phyloP scores from a whole-genome alignment of 192 early-diverging fungal species.

The Pilobolus umbonatus region DNA sequence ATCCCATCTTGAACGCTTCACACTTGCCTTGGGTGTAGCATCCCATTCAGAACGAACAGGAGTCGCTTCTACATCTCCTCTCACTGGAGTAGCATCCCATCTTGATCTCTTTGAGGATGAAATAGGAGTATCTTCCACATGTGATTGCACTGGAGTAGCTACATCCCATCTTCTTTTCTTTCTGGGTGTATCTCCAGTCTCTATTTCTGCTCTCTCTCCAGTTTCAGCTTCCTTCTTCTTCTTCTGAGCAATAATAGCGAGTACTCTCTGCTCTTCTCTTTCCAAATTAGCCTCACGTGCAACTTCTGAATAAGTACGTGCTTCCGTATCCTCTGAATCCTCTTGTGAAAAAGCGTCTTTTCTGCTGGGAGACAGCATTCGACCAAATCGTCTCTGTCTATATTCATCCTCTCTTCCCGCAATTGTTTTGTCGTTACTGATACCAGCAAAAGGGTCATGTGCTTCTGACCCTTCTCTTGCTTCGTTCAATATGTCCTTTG shows the following conservation, averaged over 20 bases:
- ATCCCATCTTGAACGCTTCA: conserved; percentile 92
- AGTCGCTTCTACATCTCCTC: conserved; percentile 60
- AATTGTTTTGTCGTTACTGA: conserved; percentile 51
- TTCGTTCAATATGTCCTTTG: conserved; percentile 73
- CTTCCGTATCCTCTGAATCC: conserved; percentile 36
- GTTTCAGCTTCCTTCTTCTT: conserved; percentile 52
- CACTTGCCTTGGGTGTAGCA: conserved; percentile 63
- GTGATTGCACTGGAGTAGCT: conserved; percentile 46
- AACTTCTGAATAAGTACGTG: conserved; percentile 76
- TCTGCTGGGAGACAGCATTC: conserved; percentile 78
- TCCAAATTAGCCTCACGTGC: conserved; percentile 86
- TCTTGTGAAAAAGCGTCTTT: conserved; percentile 68
- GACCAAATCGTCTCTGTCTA: conserved; percentile 69
- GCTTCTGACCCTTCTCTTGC: conserved; percentile 46
- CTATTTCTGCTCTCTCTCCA: conserved; percentile 23
- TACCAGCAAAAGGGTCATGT: conserved; percentile 62
- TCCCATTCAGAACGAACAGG: conserved; percentile 61
- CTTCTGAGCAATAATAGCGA: conserved; percentile 67
- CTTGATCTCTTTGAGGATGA: conserved; percentile 30
- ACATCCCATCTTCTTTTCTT: conserved; percentile 84
- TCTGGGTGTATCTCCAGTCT: conserved; percentile 18
- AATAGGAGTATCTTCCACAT: conserved; percentile 38
- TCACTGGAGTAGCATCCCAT: conserved; percentile 83
- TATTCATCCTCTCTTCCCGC: conserved; percentile 87
- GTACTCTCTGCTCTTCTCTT: conserved; percentile 69